These are phyloP conservation scores for Xylaria curta DNA, from an alignment of 495 filamentous ascomycete species.

Conservation along the genomic window DNA sequence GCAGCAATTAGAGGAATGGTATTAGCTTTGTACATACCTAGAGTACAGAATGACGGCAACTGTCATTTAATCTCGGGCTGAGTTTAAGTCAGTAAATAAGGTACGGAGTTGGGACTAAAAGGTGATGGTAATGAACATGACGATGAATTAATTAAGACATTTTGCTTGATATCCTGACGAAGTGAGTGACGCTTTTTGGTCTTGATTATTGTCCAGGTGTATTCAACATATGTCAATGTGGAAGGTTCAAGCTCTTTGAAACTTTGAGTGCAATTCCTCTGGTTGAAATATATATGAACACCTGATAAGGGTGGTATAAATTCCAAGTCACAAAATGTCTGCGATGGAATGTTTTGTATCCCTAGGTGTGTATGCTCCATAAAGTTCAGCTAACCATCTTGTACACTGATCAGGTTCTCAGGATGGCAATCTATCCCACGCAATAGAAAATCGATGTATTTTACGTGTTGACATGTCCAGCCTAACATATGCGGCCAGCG, in stretches of 20 bases:
- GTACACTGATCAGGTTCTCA: not conserved
- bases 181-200: not conserved
- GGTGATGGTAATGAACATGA: conserved; percentile 6
- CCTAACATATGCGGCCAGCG: not conserved
- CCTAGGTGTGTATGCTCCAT: no score
- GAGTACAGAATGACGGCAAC: not conserved
- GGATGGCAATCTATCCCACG: not conserved
- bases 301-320: not conserved
- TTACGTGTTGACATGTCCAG: not conserved
- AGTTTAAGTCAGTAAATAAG: not conserved
- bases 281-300: not conserved
- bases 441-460: not conserved
- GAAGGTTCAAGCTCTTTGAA: not conserved
- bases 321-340: not conserved
- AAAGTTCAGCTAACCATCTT: not conserved
- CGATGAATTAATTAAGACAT: not conserved
- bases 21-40: conserved; percentile 15
- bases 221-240: not conserved
- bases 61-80: not conserved
- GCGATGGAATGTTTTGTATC: not conserved
- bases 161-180: not conserved
- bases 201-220: not conserved
- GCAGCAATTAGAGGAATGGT: not conserved
- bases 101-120: conserved; percentile 1
- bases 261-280: not conserved